Percentiles rank a stretch among this genome's conserved stretches.
These are phyloP conservation scores for Fraxinus ornus DNA, from an alignment of 305 asterid species.

Conservation along the genomic window DNA sequence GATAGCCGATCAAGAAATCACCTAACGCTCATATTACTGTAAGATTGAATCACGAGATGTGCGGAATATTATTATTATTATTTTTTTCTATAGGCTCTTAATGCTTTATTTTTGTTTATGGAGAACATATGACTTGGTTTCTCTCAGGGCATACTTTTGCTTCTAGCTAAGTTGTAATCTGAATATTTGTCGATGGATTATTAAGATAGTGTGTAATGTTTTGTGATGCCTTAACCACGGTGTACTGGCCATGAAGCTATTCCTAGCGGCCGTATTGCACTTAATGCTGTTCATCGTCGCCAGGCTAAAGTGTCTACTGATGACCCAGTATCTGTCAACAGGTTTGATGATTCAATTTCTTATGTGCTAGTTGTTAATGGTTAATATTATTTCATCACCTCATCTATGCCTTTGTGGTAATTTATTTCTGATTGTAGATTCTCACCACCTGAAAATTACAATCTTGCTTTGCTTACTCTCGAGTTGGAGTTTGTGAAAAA, in stretches of 20 bases:
- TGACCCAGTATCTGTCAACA: slow-evolving; percentile 66
- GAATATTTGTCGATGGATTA: slow-evolving; percentile 1
- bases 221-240: slow-evolving; percentile 62
- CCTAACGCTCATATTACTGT: background rate
- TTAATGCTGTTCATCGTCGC: slow-evolving; percentile 90
- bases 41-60: background rate
- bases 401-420: slow-evolving; percentile 15
- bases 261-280: slow-evolving; percentile 66
- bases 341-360: slow-evolving; percentile 39
- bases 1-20: background rate
- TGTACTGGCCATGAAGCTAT: slow-evolving; percentile 62
- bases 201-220: slow-evolving; percentile 8
- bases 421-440: slow-evolving; percentile 45
- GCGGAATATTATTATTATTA: background rate
- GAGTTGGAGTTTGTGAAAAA: slow-evolving; percentile 97
- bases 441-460: slow-evolving; percentile 77
- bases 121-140: background rate
- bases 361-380: background rate
- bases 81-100: background rate
- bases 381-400: background rate
- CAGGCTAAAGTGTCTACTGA: slow-evolving; percentile 85
- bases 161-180: background rate
- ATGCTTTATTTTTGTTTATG: background rate
- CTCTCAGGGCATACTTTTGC: background rate
- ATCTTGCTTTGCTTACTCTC: slow-evolving; percentile 73